phyloP scores from a whole-genome alignment of 805 yeast genomes.

The Yarrowia hollandica region DNA sequence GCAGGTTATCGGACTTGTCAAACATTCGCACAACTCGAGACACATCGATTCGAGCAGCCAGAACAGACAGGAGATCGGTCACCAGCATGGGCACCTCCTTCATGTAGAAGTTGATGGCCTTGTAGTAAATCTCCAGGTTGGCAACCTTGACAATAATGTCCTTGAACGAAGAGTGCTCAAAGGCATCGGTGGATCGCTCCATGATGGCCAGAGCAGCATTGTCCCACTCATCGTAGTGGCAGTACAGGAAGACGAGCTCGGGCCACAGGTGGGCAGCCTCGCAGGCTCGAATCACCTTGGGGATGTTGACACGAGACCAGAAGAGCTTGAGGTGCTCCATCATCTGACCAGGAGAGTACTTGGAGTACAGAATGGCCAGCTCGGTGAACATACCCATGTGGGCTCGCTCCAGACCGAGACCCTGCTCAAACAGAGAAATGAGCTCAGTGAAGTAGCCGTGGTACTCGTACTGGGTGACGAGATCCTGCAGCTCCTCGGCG shows the following conservation, averaged over 20 bases:
- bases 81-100: conserved; percentile 87
- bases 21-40: conserved; percentile 94
- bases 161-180: conserved; percentile 91
- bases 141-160: conserved; percentile 93
- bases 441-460: conserved; percentile 91
- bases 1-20: conserved; percentile 92
- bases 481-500: conserved; percentile 92
- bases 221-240: conserved; percentile 99
- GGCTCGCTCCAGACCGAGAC: conserved; percentile 94
- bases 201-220: conserved; percentile 96
- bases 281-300: conserved; percentile 92
- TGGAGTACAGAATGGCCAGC: conserved; percentile 84
- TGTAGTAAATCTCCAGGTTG: conserved; percentile 93
- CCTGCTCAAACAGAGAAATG: conserved; percentile 90
- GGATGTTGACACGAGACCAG: conserved; percentile 98
- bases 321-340: conserved; percentile 96
- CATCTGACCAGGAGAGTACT: conserved; percentile 84
- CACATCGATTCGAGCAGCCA: conserved; percentile 87
- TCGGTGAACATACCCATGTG: conserved; percentile 99
- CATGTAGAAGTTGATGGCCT: conserved; percentile 93
- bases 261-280: conserved; percentile 95
- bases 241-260: conserved; percentile 90
- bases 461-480: conserved; percentile 82
- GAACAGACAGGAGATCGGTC: conserved; percentile 78
- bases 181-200: conserved; percentile 88